Evolutionary conservation across 495 filamentous ascomycete genomes (phyloP), one percentile per base, ranked within the genome.

Genomic region (Tuber microsphaerosporum): DNA sequence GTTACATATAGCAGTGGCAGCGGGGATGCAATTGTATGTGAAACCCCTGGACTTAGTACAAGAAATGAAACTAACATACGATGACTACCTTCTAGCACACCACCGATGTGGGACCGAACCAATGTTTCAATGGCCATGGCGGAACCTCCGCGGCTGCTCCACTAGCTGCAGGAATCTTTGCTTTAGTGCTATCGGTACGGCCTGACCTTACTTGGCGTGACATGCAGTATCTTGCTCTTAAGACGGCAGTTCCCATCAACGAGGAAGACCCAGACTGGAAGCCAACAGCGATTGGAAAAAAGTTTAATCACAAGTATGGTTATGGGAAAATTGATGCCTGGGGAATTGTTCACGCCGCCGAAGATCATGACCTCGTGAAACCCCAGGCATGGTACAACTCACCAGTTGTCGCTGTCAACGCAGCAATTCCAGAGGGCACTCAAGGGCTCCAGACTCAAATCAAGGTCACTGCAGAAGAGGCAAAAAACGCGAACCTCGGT

Each of bases 71-170:
- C 56, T 65, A 48, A 71, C 31, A 31, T 46, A 44, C 8, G 26
- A 65, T 6, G 46, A 20, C 71, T 42, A 31, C 72, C 31, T 51
- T 73, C 39, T 73, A 88, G 86, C 93, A 97, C 84, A 99, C 95
- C 22, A 99, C 95, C 12, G 96, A 99, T 80, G 94, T 99, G 69
- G 96, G 95, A 37, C 84, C 86, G 34, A 91, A 97, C 83, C 84
- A 87, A 75, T 99, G 95, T 85, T 92, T 90, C 78, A 84, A 84
- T 70, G 84, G 85, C 22, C 95, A 99, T 83, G 95, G 95, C 42
- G 95, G 95, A 75, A 99, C 95, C n/a, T 98, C 95, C 20, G 95
- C 95, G 45, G 95, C 95, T 26, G 95, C 94, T 22, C 95, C 95
- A 37, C 87, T 99, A 31, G 96, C 91, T 43, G 94, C 92, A 45